Base-by-base conservation (phyloP, 31 red algal genomes). In the Bonnemaisonia californica region DNA sequence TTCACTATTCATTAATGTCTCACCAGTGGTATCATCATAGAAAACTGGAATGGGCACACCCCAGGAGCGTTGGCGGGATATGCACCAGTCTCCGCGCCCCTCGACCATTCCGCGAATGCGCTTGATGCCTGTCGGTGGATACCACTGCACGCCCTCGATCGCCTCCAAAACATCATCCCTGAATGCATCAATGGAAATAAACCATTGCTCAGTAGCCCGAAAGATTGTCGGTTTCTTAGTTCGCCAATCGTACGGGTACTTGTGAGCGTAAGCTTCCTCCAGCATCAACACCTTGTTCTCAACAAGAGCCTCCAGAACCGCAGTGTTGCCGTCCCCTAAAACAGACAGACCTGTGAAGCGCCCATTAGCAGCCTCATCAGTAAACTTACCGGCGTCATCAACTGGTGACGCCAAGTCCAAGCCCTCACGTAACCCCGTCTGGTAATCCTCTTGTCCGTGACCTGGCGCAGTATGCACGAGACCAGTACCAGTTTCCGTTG, bases 41-140 rank as follows among this genome's bases (percentile, higher is more conserved):
- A 99, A 99, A 23, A 99, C 97, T n/a, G 97, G 97, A 58, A 99
- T 99, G 2, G 97, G 97, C 48, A 99, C 93, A 5, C 97, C 97
- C 97, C 97, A 99, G 3, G 86, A 65, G 23, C 97, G 62, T 71
- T 99, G 97, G 56, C 97, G 62, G 48, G 93, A 96, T 38, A 99
- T 96, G 71, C 97, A 99, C 97, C 97, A 99, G 69, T 99, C 97
- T 16, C 78, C 74, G 8, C 97, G 87, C 30, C 84, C 87, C 39
- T 94, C 91, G 47, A 99, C 86, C 97, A 99, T 99, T 3, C 76
- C 76, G 0, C 79, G 84, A 38, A 99, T 99, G 24, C 93, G 81
- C 63, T 92, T 94, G 21, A 87, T 88, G 3, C 91, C 91, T 7
- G 86, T 24, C 22, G 77, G 72, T 22, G 97, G 97, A 57, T 89